phyloP scores from a whole-genome alignment of 2,329 filamentous ascomycete species.

The Cladosporium cucumerinum region DNA sequence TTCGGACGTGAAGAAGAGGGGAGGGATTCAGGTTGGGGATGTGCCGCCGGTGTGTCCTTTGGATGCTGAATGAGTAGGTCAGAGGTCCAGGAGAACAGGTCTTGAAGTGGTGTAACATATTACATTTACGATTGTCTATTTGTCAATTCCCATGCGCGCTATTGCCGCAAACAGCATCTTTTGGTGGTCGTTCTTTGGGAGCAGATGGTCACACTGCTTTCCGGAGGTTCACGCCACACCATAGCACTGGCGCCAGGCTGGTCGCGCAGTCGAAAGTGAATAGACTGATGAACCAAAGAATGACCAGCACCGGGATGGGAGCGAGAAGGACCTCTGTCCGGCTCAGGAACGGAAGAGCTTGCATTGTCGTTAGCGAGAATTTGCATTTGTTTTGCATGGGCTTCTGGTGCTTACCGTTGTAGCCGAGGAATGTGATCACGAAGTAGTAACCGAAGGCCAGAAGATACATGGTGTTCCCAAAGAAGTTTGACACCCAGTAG shows the following conservation, averaged over 20 bases:
- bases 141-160: background rate
- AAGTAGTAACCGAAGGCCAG: conserved; percentile 64
- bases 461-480: conserved; percentile 66
- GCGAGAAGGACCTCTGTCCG: conserved; percentile 64
- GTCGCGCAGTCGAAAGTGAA: conserved; percentile 52
- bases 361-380: conserved; percentile 18
- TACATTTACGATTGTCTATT: background rate
- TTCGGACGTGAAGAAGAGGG: conserved; percentile 75
- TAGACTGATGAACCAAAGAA: conserved; percentile 56
- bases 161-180: background rate
- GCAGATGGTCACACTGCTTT: conserved; percentile 22
- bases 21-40: conserved; percentile 80
- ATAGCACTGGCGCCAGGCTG: conserved; percentile 50
- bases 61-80: conserved; percentile 60
- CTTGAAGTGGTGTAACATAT: background rate
- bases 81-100: background rate
- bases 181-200: background rate
- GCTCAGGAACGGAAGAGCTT: conserved; percentile 62
- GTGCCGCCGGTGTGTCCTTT: conserved; percentile 67
- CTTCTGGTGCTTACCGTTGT: conserved; percentile 50
- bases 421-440: conserved; percentile 66
- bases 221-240: conserved; percentile 43
- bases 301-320: conserved; percentile 57
- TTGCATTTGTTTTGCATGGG: background rate
- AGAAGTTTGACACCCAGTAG: conserved; percentile 56